Percentiles rank a stretch among this genome's conserved stretches.
Conservation (phyloP, 306 rosid species). For the Trifolium fragiferum region DNA sequence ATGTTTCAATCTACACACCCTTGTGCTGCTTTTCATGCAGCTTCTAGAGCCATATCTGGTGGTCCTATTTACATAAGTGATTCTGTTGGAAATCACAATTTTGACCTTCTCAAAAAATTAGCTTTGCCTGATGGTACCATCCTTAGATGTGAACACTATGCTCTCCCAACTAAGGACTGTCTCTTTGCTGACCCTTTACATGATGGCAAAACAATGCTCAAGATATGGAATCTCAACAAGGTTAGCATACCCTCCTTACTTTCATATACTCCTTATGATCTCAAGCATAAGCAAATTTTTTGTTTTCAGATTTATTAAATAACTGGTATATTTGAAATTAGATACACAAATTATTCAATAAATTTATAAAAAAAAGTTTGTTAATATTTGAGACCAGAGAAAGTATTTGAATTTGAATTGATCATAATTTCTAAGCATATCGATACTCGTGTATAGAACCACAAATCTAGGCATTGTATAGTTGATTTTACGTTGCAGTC, state of each 20-base stretch:
- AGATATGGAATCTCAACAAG: constrained; percentile 95
- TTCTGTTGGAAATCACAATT: constrained; percentile 77
- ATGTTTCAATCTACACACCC: constrained; percentile 98
- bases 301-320: no score
- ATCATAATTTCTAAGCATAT: neutral
- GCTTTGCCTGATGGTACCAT: constrained; percentile 90
- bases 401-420: neutral
- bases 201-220: constrained; percentile 91
- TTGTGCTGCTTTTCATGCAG: constrained; percentile 91
- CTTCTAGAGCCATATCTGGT: constrained; percentile 94
- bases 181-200: constrained; percentile 91
- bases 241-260: constrained; percentile 31
- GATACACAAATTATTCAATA: no score
- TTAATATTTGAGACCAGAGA: no score
- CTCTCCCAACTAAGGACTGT: constrained; percentile 83
- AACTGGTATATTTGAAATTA: no score
- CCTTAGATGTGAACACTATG: constrained; percentile 79
- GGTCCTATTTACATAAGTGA: constrained; percentile 93
- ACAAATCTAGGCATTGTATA: neutral
- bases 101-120: constrained; percentile 69
- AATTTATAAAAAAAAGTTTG: no score
- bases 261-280: neutral
- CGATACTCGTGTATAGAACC: neutral
- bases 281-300: neutral
- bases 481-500: neutral